Evolutionary conservation across 352 stramenopile genomes (phyloP).

Genomic region (Phytopythium mirpurense): DNA sequence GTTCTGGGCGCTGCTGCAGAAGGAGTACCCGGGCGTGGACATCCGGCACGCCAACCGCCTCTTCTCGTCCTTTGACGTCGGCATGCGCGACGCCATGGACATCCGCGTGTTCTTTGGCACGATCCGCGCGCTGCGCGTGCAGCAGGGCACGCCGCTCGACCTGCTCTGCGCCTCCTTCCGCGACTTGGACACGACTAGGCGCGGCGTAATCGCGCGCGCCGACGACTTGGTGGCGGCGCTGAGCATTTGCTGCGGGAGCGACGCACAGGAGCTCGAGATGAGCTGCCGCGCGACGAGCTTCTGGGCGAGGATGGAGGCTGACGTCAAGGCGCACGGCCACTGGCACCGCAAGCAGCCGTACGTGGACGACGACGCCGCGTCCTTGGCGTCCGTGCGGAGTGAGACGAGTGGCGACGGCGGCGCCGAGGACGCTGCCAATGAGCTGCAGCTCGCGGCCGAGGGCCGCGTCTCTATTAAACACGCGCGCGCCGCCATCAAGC

Average conservation of each 20-base stretch:
- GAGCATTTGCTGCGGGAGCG: conserved; percentile 34
- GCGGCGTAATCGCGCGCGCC: conserved; percentile 12
- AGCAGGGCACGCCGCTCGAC: conserved; percentile 49
- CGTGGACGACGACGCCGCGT: not conserved
- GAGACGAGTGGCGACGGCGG: conserved; percentile 18
- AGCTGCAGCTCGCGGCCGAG: conserved; percentile 20
- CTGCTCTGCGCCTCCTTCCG: conserved; percentile 32
- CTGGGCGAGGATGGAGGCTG: conserved; percentile 17
- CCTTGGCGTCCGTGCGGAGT: not conserved
- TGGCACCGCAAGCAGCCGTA: not conserved
- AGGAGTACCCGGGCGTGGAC: conserved; percentile 45
- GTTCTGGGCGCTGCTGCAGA: conserved; percentile 39
- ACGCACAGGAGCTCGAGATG: conserved; percentile 36
- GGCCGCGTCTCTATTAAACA: conserved; percentile 33
- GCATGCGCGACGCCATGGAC: conserved; percentile 41
- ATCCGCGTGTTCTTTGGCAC: conserved; percentile 48
- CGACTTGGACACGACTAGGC: conserved; percentile 42
- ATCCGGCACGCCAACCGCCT: conserved; percentile 40
- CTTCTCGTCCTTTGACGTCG: conserved; percentile 57
- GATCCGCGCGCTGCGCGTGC: conserved; percentile 44
- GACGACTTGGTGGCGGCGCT: conserved; percentile 21
- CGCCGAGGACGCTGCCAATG: conserved; percentile 19
- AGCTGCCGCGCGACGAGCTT: conserved; percentile 8
- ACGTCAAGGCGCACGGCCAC: conserved; percentile 2
- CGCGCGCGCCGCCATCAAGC: conserved; percentile 25